These are phyloP conservation scores for Cryptococcus neoformans DNA, from an alignment of 1,284 basidiomycete species.

Conservation along the genomic window DNA sequence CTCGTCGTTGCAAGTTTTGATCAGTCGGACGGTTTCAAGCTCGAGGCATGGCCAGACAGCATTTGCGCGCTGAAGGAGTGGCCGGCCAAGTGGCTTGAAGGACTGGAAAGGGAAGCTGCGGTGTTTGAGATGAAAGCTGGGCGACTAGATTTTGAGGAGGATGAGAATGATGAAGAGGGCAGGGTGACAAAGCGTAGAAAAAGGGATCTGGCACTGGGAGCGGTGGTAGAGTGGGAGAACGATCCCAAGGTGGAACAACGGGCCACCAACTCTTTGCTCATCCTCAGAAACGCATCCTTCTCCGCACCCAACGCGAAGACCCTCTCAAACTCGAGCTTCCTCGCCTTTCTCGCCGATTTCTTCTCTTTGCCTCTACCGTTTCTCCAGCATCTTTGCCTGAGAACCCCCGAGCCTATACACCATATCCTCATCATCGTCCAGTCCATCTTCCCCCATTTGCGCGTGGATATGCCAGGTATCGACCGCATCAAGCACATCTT, in stretches of 20 bases:
- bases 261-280: conserved; percentile 35
- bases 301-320: conserved; percentile 24
- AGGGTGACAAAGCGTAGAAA: conserved; percentile 4
- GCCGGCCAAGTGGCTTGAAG: conserved; percentile 33
- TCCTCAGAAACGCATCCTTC: conserved; percentile 41
- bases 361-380: conserved; percentile 33
- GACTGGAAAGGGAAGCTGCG: conserved; percentile 34
- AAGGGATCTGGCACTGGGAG: conserved; percentile 17
- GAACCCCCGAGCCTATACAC: conserved; percentile 31
- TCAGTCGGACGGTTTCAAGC: conserved; percentile 26
- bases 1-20: conserved; percentile 38
- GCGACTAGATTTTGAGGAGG: not conserved
- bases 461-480: conserved; percentile 1
- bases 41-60: conserved; percentile 34
- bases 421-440: conserved; percentile 36
- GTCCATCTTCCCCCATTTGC: conserved; percentile 22
- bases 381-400: conserved; percentile 24
- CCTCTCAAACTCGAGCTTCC: conserved; percentile 22
- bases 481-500: conserved; percentile 13
- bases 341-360: conserved; percentile 28
- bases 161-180: not conserved
- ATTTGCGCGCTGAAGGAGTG: conserved; percentile 29
- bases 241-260: conserved; percentile 24
- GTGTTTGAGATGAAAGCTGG: conserved; percentile 4
- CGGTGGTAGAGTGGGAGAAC: conserved; percentile 30